Base-by-base conservation (phyloP, 306 rosid species). In the Phaseolus lunatus region DNA sequence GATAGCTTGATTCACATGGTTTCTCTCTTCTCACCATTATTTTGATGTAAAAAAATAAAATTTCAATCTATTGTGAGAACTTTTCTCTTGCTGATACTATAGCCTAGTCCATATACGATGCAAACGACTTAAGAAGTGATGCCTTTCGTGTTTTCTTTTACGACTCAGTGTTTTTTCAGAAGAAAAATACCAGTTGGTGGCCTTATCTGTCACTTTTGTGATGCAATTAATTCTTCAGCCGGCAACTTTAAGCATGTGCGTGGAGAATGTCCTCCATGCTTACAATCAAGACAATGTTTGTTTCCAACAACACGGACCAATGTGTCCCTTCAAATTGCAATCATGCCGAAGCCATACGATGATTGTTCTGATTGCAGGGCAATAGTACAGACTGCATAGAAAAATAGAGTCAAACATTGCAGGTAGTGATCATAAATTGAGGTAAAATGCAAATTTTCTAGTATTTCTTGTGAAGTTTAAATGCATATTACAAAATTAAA, bases 281-380 rank as follows among this genome's bases (percentile, higher is more conserved):
- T 73, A 62, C 73, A 62, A 64, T 65, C 31, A 84, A 86, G 82
- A 73, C 85, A 56, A 63, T 73, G 73, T 53, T 73, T 50, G 77
- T 69, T 79, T 77, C 79, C 88, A 73, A 79, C 80, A 73, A 1
- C n/a, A 7, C 54, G 85, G 89, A 15, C 81, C 89, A 86, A 68
- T 72, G 31, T 88, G 88, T 84, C 72, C 65, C 57, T 58, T 47
- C 8, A 24, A 26, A 18, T 68, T 20, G 54, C 68, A 81, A 67
- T 73, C 73, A 79, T 66, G 49, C 27, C 68, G 23, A 29, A 47
- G 74, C 63, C 80, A 22, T 12, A 63, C 48, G 44, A 62, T 78
- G 54, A 85, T 68, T 78, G 59, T 54, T 77, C 37, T 18, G 14
- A 20, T 59, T 44, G 68, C 31, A 43, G 45, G 56, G 26, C 48